These are phyloP conservation scores for Stentor coeruleus DNA, from an alignment of 73 alveolate genomes.

Conservation along the genomic window DNA sequence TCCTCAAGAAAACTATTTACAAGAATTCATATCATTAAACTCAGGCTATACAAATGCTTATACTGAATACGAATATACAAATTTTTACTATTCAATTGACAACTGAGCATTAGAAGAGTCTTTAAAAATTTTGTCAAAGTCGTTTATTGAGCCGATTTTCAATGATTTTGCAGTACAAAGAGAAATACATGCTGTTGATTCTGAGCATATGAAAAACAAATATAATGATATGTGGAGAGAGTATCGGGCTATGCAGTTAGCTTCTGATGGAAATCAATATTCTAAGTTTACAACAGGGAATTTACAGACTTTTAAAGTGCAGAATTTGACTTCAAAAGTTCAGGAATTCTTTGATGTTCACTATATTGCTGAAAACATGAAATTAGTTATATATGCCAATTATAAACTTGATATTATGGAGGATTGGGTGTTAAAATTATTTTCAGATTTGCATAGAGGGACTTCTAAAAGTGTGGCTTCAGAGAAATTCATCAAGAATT, in stretches of 20 bases:
- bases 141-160: slow-evolving; percentile 66
- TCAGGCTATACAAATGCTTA: slow-evolving; percentile 82
- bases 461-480: background rate
- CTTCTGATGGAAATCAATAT: slow-evolving; percentile 28
- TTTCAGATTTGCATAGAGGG: slow-evolving; percentile 15
- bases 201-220: slow-evolving; percentile 36
- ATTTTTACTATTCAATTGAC: slow-evolving; percentile 51
- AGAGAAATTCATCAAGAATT: no score
- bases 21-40: slow-evolving; percentile 54
- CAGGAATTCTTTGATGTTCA: slow-evolving; percentile 19
- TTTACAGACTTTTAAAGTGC: slow-evolving; percentile 26
- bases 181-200: slow-evolving; percentile 61
- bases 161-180: slow-evolving; percentile 60
- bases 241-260: slow-evolving; percentile 14
- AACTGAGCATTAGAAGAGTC: slow-evolving; percentile 54
- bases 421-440: slow-evolving; percentile 18
- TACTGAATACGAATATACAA: slow-evolving; percentile 70
- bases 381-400: slow-evolving; percentile 32
- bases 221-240: slow-evolving; percentile 53
- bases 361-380: slow-evolving; percentile 44
- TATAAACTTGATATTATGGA: slow-evolving; percentile 23
- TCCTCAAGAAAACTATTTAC: slow-evolving; percentile 58
- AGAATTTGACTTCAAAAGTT: slow-evolving; percentile 11
- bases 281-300: slow-evolving; percentile 49
- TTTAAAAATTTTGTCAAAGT: slow-evolving; percentile 66